Evolutionary conservation across 2,329 filamentous ascomycete species (phyloP).

Genomic region (Phialemoniopsis sp.): DNA sequence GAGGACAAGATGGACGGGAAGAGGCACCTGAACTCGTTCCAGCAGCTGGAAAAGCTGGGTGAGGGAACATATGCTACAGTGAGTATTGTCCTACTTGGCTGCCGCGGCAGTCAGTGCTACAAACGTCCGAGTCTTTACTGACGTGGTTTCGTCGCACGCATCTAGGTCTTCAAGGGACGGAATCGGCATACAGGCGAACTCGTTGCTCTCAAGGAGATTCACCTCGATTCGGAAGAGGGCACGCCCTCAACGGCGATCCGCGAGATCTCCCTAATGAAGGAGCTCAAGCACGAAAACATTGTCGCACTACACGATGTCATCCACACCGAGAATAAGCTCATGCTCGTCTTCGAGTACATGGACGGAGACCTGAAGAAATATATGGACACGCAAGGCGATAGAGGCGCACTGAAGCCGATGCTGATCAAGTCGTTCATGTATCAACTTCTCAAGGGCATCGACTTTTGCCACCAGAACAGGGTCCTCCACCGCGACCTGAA

Average conservation of each 20-base stretch:
- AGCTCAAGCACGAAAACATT: conserved; percentile 98
- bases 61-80: conserved; percentile 99
- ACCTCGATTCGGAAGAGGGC: conserved; percentile 96
- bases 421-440: conserved; percentile 99
- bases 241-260: conserved; percentile 96
- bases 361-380: conserved; percentile 98
- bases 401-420: conserved; percentile 79
- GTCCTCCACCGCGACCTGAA: conserved; percentile 95
- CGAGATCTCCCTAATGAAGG: conserved; percentile 99
- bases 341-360: conserved; percentile 99
- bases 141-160: background rate
- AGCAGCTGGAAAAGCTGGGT: conserved; percentile 97
- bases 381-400: conserved; percentile 91
- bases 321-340: conserved; percentile 98
- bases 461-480: conserved; percentile 96
- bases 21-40: conserved; percentile 92
- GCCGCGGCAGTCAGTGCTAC: too few species aligned
- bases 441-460: conserved; percentile 90
- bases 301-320: conserved; percentile 97
- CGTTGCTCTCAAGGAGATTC: conserved; percentile 96
- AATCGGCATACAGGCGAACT: conserved; percentile 96
- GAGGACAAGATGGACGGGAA: conserved; percentile 74
- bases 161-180: conserved; percentile 89
- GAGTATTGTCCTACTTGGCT: conserved; percentile 26
- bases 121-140: too few species aligned